Conservation (phyloP, 495 filamentous ascomycete genomes). For the Clavariopsis aquatica region DNA sequence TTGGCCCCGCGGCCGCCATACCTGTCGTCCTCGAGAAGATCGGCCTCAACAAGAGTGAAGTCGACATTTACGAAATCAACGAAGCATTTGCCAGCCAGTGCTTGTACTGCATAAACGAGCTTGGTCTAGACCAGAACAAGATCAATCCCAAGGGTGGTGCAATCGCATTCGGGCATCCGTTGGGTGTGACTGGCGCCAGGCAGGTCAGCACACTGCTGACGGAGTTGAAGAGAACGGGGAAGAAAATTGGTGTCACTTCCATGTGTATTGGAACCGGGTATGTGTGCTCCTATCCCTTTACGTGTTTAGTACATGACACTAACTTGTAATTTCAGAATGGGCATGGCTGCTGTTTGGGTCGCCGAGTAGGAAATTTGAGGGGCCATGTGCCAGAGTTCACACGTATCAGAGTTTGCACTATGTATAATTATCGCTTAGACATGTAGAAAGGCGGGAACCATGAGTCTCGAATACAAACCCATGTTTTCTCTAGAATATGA, state of each 20-base stretch:
- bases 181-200: constrained; percentile 90
- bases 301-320: background rate
- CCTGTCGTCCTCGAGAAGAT: constrained; percentile 86
- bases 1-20: constrained; percentile 95
- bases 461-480: no score
- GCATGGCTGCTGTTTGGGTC: constrained; percentile 94
- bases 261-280: constrained; percentile 93
- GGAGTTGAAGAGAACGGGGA: constrained; percentile 76
- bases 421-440: background rate
- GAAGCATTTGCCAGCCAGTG: constrained; percentile 97
- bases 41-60: constrained; percentile 82
- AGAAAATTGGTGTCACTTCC: constrained; percentile 87
- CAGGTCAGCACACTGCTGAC: constrained; percentile 90
- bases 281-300: background rate
- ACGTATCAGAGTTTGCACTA: background rate
- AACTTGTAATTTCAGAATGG: constrained; percentile 60
- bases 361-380: constrained; percentile 77
- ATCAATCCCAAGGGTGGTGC: constrained; percentile 97
- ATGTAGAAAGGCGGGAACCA: background rate
- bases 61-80: constrained; percentile 99
- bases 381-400: background rate
- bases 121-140: constrained; percentile 76
- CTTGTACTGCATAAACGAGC: constrained; percentile 87
- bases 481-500: no score
- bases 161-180: constrained; percentile 97